These are phyloP conservation scores for Lavandula angustifolia DNA, from an alignment of 257 asterid genomes.

Conservation along the genomic window DNA sequence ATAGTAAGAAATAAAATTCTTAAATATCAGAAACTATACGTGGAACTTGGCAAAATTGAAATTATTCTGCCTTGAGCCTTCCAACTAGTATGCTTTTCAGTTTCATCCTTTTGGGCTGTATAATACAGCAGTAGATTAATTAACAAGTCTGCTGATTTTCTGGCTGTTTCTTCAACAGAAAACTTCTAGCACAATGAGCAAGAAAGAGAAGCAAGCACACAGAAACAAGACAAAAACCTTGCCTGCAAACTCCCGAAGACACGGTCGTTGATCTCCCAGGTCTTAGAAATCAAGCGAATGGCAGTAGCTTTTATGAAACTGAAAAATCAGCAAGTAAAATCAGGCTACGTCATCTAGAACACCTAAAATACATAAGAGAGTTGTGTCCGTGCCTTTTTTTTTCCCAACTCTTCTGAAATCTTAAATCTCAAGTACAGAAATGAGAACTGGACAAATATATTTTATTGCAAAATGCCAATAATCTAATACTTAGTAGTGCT, in stretches of 20 bases:
- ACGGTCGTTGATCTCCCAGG: slow-evolving; percentile 94
- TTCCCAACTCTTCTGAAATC: neutral
- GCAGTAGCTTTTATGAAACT: slow-evolving; percentile 83
- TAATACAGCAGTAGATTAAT: slow-evolving; percentile 15
- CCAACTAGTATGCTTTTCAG: slow-evolving; percentile 2
- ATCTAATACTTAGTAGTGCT: slow-evolving; percentile 2
- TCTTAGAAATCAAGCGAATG: slow-evolving; percentile 80
- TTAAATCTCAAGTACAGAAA: slow-evolving; percentile 3
- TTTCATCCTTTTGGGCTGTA: slow-evolving; percentile 4
- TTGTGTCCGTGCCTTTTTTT: neutral
- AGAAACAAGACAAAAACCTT: slow-evolving; percentile 36
- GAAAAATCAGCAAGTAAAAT: slow-evolving; percentile 32
- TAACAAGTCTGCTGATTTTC: neutral
- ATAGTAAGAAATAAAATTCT: too few species aligned
- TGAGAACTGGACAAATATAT: neutral
- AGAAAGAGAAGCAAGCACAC: slow-evolving; percentile 15
- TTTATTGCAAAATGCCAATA: neutral
- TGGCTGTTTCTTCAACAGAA: slow-evolving; percentile 5
- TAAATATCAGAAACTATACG: too few species aligned
- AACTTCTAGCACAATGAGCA: slow-evolving; percentile 22
- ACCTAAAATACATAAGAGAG: slow-evolving; percentile 3
- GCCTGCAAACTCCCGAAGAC: slow-evolving; percentile 90
- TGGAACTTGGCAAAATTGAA: too few species aligned
- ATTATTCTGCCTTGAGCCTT: neutral
- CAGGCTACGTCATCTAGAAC: slow-evolving; percentile 18